Evolutionary conservation across 2,329 filamentous ascomycete genomes (phyloP).

Genomic region (Hirsutella minnesotensis): DNA sequence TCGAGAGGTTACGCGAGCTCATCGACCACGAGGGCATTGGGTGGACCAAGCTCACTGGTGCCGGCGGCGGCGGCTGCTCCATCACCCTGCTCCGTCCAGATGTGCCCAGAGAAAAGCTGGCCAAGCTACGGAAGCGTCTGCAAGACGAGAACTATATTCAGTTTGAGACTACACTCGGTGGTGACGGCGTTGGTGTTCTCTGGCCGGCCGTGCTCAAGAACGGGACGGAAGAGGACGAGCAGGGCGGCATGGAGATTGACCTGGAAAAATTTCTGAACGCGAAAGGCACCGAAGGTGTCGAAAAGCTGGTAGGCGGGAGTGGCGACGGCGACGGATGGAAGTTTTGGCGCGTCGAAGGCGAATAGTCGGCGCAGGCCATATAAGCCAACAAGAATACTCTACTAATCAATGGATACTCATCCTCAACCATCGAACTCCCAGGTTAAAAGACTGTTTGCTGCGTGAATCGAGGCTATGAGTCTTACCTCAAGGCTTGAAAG

Average conservation of each 20-base stretch:
- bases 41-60: constrained; percentile 95
- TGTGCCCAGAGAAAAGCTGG: constrained; percentile 41
- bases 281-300: constrained; percentile 73
- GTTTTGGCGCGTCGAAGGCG: constrained; percentile 60
- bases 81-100: constrained; percentile 77
- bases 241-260: constrained; percentile 86
- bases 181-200: constrained; percentile 86
- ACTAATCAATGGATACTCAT: no score
- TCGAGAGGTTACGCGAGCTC: constrained; percentile 84
- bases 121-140: constrained; percentile 52
- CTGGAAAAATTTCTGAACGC: constrained; percentile 74
- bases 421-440: no score
- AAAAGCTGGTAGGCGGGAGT: constrained; percentile 72
- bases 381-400: not conserved
- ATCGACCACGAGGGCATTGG: constrained; percentile 82
- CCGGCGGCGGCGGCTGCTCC: constrained; percentile 88
- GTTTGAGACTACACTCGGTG: constrained; percentile 82
- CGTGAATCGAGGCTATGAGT: no score
- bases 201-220: constrained; percentile 89
- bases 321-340: constrained; percentile 67
- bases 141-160: constrained; percentile 64
- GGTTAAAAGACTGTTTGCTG: no score
- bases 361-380: not conserved
- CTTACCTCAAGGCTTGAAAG: no score
- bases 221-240: constrained; percentile 61